These are phyloP conservation scores for Artemisia tridentata DNA, from an alignment of 129 eudicot species.

Conservation along the genomic window DNA sequence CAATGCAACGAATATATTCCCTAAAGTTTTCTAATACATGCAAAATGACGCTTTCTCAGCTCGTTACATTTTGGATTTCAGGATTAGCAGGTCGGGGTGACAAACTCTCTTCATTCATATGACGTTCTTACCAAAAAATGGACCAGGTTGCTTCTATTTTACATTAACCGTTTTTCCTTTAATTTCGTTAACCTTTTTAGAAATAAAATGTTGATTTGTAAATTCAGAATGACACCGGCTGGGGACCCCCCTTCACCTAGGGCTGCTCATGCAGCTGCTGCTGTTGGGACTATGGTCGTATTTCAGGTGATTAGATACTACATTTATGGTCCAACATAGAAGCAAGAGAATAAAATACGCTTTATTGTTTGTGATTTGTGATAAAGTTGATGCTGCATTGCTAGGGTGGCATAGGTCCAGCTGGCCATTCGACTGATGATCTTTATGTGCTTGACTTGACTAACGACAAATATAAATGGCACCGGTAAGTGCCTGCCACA, in stretches of 20 bases:
- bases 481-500: slow-evolving; percentile 48
- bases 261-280: slow-evolving; percentile 97
- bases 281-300: slow-evolving; percentile 97
- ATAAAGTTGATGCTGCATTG: slow-evolving; percentile 34
- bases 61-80: slow-evolving; percentile 26
- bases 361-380: slow-evolving; percentile 8
- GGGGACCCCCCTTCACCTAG: slow-evolving; percentile 98
- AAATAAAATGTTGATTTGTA: slow-evolving; percentile 19
- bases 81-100: slow-evolving; percentile 97
- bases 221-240: slow-evolving; percentile 58
- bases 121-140: slow-evolving; percentile 80
- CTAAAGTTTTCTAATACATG: neutral
- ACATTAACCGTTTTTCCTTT: neutral
- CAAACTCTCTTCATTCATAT: slow-evolving; percentile 81
- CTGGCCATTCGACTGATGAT: slow-evolving; percentile 96
- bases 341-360: neutral
- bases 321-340: neutral
- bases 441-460: slow-evolving; percentile 87
- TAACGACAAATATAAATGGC: slow-evolving; percentile 95
- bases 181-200: neutral
- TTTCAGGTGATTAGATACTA: slow-evolving; percentile 68
- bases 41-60: neutral
- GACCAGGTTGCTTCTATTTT: slow-evolving; percentile 53
- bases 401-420: slow-evolving; percentile 98
- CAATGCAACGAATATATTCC: too few relatives aligned